A percentile compares a stretch with the other conserved stretches of the same genome.
These are phyloP conservation scores for Phoma herbarum DNA, from an alignment of 2,329 filamentous ascomycete species.

Conservation along the genomic window DNA sequence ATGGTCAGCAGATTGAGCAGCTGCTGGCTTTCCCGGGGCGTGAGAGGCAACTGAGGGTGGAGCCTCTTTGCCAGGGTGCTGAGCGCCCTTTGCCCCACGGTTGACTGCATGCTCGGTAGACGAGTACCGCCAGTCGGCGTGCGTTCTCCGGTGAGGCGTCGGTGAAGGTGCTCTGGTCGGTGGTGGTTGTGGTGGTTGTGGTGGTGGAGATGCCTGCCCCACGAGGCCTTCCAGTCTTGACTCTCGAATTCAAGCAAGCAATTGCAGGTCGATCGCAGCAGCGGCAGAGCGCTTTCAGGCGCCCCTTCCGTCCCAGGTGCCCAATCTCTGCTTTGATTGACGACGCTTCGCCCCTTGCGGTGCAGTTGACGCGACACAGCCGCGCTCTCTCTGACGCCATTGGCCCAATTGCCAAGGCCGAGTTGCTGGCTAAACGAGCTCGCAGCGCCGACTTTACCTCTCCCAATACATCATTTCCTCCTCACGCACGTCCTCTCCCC, in stretches of 20 bases:
- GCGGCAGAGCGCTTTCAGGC: neutral
- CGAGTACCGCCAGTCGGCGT: neutral
- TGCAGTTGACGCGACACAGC: slow-evolving; percentile 13
- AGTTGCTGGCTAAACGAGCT: slow-evolving; percentile 31
- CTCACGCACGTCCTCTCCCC: slow-evolving; percentile 37
- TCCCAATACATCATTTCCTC: slow-evolving; percentile 42
- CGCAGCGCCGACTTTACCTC: slow-evolving; percentile 39
- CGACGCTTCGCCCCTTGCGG: neutral
- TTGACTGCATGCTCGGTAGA: neutral
- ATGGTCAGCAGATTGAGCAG: slow-evolving; percentile 68
- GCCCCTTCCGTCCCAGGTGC: neutral
- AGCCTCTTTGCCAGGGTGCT: slow-evolving; percentile 62
- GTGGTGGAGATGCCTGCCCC: neutral
- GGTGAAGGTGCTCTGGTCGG: neutral
- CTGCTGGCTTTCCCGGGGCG: slow-evolving; percentile 65
- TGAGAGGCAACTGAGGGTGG: slow-evolving; percentile 62
- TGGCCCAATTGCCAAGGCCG: slow-evolving; percentile 20
- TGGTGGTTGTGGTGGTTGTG: neutral
- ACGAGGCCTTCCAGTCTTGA: neutral
- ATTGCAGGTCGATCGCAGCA: neutral
- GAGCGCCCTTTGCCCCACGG: slow-evolving; percentile 51
- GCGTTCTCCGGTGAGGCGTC: slow-evolving; percentile 1
- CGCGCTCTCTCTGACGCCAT: slow-evolving; percentile 21
- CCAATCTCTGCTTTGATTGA: slow-evolving; percentile 1
- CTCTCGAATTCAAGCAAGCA: neutral